Evolutionary conservation across 2,329 filamentous ascomycete genomes (phyloP), one percentile per base, ranked within the genome.

Genomic region (Berkeleyomyces basicola): DNA sequence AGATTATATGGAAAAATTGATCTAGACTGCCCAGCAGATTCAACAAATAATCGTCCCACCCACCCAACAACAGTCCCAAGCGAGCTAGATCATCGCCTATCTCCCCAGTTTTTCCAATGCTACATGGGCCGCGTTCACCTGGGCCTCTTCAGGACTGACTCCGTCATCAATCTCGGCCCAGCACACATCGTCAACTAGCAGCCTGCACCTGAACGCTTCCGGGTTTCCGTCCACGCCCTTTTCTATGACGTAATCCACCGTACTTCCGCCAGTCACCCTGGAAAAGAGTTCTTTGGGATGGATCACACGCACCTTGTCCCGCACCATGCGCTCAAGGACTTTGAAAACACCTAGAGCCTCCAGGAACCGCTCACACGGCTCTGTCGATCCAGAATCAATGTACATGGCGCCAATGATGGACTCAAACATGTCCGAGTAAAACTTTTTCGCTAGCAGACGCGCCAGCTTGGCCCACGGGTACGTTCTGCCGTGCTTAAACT

Each of bases 351-450:
- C 89, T 3, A 90, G 74, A 0, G 75, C 74, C 53, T 81, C 77
- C 0, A 89, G 70, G 44, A 96, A 77, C 0, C 61, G 69, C 59
- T 79, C 75, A 68, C 89, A 95, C 33, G 60, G 55, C 31, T 44
- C 74, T 11, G 89, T 70, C 0, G 80, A 78, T 0, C 86, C 87
- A 0, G 78, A 87, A 71, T 97, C 93, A 23, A 96, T 76, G 77
- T 87, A 96, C 0, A 96, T 78, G 0, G 90, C 91, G 0, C 88
- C 92, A 0, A 97, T 72, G 0, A 95, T 71, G 40, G 82, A 82
- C 74, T 97, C 92, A 7, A 96, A 77, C 6, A 96, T 74, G 71
- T 96, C 91, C 0, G 87, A 92, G 72, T 87, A 86, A 71, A 88
- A 87, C 70, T 96, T 96, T 14, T 82, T 82, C 0, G 84, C 78